phyloP scores from a whole-genome alignment of 2,329 filamentous ascomycete genomes.

The Trichoderma gracile region DNA sequence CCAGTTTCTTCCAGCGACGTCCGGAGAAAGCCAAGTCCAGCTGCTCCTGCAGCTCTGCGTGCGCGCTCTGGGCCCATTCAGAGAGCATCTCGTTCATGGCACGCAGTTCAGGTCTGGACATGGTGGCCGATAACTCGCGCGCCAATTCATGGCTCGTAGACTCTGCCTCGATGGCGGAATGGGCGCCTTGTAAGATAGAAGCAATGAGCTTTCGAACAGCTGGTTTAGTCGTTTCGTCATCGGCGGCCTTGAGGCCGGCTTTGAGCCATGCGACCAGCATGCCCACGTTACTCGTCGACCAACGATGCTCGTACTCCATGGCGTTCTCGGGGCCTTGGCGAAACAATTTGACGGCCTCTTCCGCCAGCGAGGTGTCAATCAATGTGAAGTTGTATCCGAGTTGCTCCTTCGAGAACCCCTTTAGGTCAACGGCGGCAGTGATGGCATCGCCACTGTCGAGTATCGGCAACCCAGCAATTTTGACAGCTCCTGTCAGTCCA shows the following conservation, averaged over 20 bases:
- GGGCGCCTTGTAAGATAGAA: conserved; percentile 62
- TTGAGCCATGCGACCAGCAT: conserved; percentile 66
- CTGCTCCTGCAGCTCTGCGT: conserved; percentile 78
- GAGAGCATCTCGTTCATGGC: conserved; percentile 62
- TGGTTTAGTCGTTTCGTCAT: conserved; percentile 61
- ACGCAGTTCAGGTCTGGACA: conserved; percentile 21
- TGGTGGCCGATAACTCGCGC: background rate
- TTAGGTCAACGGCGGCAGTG: conserved; percentile 60
- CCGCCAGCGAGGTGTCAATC: conserved; percentile 65
- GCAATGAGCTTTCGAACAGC: conserved; percentile 66
- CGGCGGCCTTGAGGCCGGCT: conserved; percentile 44
- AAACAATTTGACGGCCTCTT: conserved; percentile 64
- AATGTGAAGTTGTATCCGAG: conserved; percentile 50
- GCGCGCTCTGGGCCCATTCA: conserved; percentile 75
- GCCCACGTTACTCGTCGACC: conserved; percentile 71
- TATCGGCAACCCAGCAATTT: conserved; percentile 48
- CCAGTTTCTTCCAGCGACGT: conserved; percentile 74
- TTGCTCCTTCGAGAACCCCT: conserved; percentile 44
- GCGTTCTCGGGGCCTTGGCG: conserved; percentile 70
- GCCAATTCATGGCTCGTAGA: conserved; percentile 10
- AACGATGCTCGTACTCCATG: conserved; percentile 69
- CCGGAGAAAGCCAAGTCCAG: conserved; percentile 76
- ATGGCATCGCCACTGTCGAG: conserved; percentile 45
- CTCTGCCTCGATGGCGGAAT: conserved; percentile 53
- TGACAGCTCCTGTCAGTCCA: conserved; percentile 67